These are phyloP conservation scores for Sphaerostilbella broomeana DNA, from an alignment of 2,329 filamentous ascomycete genomes.

Conservation along the genomic window DNA sequence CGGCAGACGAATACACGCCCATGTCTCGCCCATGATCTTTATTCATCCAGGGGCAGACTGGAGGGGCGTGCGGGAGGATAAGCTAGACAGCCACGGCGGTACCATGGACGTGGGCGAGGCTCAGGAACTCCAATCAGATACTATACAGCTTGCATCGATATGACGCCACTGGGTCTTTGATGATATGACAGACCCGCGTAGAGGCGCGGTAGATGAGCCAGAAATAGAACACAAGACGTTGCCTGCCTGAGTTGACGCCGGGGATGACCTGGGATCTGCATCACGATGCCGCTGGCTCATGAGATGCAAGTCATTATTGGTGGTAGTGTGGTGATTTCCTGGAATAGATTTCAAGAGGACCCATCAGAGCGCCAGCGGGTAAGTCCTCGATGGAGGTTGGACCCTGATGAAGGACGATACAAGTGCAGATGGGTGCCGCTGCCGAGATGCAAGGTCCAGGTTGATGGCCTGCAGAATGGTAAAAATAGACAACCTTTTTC, in stretches of 20 bases:
- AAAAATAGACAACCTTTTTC: slow-evolving; percentile 9
- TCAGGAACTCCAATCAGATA: slow-evolving; percentile 9
- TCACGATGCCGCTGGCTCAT: neutral
- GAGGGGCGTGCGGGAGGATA: neutral
- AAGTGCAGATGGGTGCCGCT: neutral
- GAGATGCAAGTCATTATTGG: slow-evolving; percentile 3
- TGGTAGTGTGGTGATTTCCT: neutral
- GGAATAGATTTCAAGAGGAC: no score
- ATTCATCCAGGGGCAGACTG: neutral
- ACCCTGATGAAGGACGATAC: neutral
- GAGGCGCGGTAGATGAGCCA: neutral
- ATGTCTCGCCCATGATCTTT: neutral
- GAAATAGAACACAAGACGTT: slow-evolving; percentile 4
- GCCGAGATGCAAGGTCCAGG: slow-evolving; percentile 4
- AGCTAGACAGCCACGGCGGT: slow-evolving; percentile 4
- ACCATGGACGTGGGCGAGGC: slow-evolving; percentile 5
- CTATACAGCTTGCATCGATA: neutral
- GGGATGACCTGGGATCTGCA: no score
- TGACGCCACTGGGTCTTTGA: slow-evolving; percentile 6
- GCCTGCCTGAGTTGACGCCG: neutral
- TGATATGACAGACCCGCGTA: slow-evolving; percentile 4
- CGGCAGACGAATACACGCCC: slow-evolving; percentile 1
- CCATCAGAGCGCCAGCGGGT: neutral
- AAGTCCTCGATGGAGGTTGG: neutral
- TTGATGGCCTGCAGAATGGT: slow-evolving; percentile 5